phyloP scores from a whole-genome alignment of 1,284 basidiomycete species.

The Kalmanozyma brasiliensis region DNA sequence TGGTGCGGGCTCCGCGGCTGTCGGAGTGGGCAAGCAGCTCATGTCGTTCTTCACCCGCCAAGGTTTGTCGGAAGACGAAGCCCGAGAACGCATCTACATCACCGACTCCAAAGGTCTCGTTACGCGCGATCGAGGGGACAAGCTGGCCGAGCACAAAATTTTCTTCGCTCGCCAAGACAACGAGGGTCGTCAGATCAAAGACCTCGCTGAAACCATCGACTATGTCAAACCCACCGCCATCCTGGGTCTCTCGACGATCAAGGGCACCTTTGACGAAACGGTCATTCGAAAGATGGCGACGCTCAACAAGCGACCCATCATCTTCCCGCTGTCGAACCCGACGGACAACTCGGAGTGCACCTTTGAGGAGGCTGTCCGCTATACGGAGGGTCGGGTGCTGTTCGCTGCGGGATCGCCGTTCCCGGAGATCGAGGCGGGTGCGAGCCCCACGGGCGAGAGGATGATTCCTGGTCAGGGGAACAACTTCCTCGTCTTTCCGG shows the following conservation, averaged over 20 bases:
- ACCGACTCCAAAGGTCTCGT: constrained; percentile 66
- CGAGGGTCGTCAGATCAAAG: constrained; percentile 58
- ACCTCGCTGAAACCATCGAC: constrained; percentile 81
- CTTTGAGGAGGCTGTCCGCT: constrained; percentile 83
- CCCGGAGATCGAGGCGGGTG: constrained; percentile 71
- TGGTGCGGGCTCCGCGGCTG: constrained; percentile 86
- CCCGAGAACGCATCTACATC: constrained; percentile 62
- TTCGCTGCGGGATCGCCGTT: constrained; percentile 94
- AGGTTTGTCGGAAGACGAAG: constrained; percentile 62
- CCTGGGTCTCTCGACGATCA: constrained; percentile 87
- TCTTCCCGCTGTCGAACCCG: constrained; percentile 97
- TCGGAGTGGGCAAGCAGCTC: constrained; percentile 73
- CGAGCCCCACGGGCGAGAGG: constrained; percentile 72
- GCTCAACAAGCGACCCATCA: constrained; percentile 85
- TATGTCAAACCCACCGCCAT: constrained; percentile 90
- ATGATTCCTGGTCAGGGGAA: constrained; percentile 89
- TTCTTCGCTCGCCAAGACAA: constrained; percentile 65
- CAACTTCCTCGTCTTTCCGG: constrained; percentile 73
- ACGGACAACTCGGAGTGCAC: constrained; percentile 78
- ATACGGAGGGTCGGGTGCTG: constrained; percentile 75
- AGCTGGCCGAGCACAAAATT: constrained; percentile 61
- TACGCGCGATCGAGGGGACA: constrained; percentile 62
- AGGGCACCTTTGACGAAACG: constrained; percentile 80
- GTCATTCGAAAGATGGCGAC: constrained; percentile 85
- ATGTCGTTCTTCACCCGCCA: constrained; percentile 64